phyloP scores from a whole-genome alignment of 2,329 filamentous ascomycete species.

The Claviceps citrina region DNA sequence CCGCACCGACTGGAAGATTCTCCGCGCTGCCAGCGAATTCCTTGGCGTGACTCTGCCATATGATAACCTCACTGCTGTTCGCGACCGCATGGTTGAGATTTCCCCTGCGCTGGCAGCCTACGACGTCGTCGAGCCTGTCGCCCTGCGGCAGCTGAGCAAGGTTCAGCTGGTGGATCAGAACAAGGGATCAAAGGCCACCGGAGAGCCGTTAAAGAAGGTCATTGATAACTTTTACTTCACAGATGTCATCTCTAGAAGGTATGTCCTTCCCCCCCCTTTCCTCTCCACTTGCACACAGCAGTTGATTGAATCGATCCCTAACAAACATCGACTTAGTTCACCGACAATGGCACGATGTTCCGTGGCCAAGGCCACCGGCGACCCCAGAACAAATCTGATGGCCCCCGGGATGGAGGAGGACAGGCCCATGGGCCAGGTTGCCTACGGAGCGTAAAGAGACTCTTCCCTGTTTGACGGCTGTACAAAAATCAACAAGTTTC shows the following conservation, averaged over 20 bases:
- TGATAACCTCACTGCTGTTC: conserved; percentile 75
- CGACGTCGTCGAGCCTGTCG: conserved; percentile 74
- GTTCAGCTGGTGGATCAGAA: conserved; percentile 93
- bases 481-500: conserved; percentile 22
- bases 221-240: conserved; percentile 98
- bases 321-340: conserved; percentile 42
- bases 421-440: conserved; percentile 44
- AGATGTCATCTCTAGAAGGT: conserved; percentile 92
- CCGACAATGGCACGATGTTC: conserved; percentile 98
- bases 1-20: conserved; percentile 97
- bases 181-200: conserved; percentile 64
- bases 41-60: conserved; percentile 76
- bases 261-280: conserved; percentile 21
- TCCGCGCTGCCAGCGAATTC: conserved; percentile 85
- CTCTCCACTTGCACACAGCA: not conserved
- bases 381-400: conserved; percentile 67
- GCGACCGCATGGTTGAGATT: conserved; percentile 91
- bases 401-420: conserved; percentile 52
- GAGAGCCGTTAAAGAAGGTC: conserved; percentile 63
- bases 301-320: conserved; percentile 8
- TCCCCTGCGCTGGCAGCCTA: conserved; percentile 80
- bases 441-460: conserved; percentile 35
- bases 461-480: conserved; percentile 13
- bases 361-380: conserved; percentile 71
- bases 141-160: conserved; percentile 64